Evolutionary conservation across 2,329 filamentous ascomycete species (phyloP).

Genomic region (Fusarium humuli): DNA sequence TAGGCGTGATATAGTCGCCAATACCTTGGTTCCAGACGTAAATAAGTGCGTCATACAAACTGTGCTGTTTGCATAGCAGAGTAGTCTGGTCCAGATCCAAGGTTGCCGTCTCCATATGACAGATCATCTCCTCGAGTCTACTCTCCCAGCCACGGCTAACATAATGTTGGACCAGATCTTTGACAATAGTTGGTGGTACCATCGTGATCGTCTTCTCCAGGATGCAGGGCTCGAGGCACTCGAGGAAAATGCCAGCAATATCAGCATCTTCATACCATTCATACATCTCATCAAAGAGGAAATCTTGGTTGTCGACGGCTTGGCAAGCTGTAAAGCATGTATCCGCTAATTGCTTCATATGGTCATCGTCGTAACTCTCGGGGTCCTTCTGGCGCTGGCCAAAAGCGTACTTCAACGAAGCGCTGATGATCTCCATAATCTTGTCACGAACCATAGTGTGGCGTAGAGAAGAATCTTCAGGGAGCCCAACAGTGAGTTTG

Average conservation of each 20-base stretch:
- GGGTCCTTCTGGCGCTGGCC: conserved; percentile 68
- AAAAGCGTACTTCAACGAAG: conserved; percentile 91
- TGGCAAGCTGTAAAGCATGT: conserved; percentile 87
- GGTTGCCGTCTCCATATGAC: conserved; percentile 88
- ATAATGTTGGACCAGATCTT: conserved; percentile 85
- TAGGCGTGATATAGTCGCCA: conserved; percentile 87
- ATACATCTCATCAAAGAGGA: conserved; percentile 91
- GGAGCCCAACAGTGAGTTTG: conserved; percentile 92
- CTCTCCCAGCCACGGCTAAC: conserved; percentile 79
- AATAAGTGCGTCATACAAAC: conserved; percentile 92
- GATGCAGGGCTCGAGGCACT: conserved; percentile 89
- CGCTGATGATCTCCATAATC: conserved; percentile 90
- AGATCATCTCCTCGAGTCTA: conserved; percentile 92
- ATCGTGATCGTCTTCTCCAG: conserved; percentile 79
- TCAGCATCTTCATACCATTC: conserved; percentile 87
- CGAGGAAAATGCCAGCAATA: conserved; percentile 81
- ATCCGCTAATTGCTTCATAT: conserved; percentile 81
- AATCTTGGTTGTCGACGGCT: conserved; percentile 80
- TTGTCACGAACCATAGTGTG: conserved; percentile 89
- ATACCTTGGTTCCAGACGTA: conserved; percentile 97
- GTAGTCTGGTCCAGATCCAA: conserved; percentile 96
- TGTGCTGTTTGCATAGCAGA: conserved; percentile 87
- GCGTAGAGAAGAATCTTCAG: conserved; percentile 80
- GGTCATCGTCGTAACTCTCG: conserved; percentile 62
- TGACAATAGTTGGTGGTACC: conserved; percentile 85